Evolutionary conservation across 2,329 filamentous ascomycete genomes (phyloP).

Genomic region (Colletotrichum sp.): DNA sequence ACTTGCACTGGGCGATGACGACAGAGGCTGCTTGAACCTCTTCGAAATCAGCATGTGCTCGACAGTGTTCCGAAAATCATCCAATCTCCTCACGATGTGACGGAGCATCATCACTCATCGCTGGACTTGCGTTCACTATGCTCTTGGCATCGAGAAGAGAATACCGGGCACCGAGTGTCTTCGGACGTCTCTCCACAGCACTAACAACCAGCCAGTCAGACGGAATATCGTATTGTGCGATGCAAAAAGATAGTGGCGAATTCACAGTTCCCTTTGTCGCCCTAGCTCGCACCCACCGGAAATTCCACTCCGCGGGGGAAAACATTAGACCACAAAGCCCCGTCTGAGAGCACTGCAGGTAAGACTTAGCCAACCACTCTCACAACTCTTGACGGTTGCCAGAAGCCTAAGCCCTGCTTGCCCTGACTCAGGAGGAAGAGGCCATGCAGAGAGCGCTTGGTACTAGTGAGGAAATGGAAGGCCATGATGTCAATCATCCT

Average conservation of each 20-base stretch:
- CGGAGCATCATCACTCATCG: background rate
- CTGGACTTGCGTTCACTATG: background rate
- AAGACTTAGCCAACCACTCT: background rate
- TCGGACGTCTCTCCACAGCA: background rate
- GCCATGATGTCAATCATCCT: slow-evolving; percentile 9
- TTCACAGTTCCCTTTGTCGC: background rate
- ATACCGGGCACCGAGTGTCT: background rate
- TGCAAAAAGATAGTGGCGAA: slow-evolving; percentile 10
- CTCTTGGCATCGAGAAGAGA: background rate
- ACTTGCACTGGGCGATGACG: background rate
- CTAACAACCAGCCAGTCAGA: background rate
- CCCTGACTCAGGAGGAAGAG: slow-evolving; percentile 3
- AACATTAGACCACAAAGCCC: background rate
- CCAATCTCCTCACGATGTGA: background rate
- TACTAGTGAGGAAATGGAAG: slow-evolving; percentile 9
- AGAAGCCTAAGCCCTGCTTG: background rate
- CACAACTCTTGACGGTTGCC: background rate
- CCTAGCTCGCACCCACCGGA: background rate
- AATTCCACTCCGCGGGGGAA: background rate
- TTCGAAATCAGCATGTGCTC: background rate
- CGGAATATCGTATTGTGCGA: background rate
- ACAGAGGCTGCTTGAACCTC: background rate
- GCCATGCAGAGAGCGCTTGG: background rate
- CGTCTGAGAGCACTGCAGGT: background rate
- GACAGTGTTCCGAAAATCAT: background rate